Conservation (phyloP, 495 filamentous ascomycete genomes). For the Rhizodiscina lignyota region DNA sequence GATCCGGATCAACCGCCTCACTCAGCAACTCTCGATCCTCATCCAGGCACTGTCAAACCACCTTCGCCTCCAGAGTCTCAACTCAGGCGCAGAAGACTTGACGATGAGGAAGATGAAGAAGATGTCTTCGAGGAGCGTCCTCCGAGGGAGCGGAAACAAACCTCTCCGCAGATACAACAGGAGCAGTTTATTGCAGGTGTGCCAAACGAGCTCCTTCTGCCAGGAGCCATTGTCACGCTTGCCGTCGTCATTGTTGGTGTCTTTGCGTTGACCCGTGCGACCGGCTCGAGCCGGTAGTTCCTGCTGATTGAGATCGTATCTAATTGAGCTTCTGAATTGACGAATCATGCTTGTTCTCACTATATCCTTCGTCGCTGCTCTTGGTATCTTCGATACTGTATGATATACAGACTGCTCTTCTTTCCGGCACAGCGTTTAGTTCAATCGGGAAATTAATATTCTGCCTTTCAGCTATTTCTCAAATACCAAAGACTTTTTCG, state of each 20-base stretch:
- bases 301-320: too few relatives aligned
- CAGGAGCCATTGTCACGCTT: slow-evolving; percentile 85
- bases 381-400: too few relatives aligned
- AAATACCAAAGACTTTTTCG: too few relatives aligned
- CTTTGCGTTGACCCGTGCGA: slow-evolving; percentile 68
- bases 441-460: too few relatives aligned
- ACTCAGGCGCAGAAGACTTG: slow-evolving; percentile 33
- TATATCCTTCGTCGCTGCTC: too few relatives aligned
- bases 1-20: slow-evolving; percentile 76
- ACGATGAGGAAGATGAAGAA: slow-evolving; percentile 40
- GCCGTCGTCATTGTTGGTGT: slow-evolving; percentile 88
- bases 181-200: slow-evolving; percentile 71
- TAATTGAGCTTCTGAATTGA: slow-evolving; percentile 1
- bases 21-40: slow-evolving; percentile 47
- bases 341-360: too few relatives aligned
- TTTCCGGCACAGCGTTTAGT: too few relatives aligned
- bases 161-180: slow-evolving; percentile 21
- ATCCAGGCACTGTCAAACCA: slow-evolving; percentile 37
- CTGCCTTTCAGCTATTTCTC: too few relatives aligned
- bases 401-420: too few relatives aligned
- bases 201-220: slow-evolving; percentile 85
- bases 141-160: slow-evolving; percentile 19
- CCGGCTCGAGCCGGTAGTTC: slow-evolving; percentile 35
- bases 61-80: slow-evolving; percentile 39
- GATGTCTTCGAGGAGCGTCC: slow-evolving; percentile 19